A percentile compares a stretch with the other conserved stretches of the same genome.
Conservation (phyloP, 2,329 filamentous ascomycete species). For the Escovopsis sp. region DNA sequence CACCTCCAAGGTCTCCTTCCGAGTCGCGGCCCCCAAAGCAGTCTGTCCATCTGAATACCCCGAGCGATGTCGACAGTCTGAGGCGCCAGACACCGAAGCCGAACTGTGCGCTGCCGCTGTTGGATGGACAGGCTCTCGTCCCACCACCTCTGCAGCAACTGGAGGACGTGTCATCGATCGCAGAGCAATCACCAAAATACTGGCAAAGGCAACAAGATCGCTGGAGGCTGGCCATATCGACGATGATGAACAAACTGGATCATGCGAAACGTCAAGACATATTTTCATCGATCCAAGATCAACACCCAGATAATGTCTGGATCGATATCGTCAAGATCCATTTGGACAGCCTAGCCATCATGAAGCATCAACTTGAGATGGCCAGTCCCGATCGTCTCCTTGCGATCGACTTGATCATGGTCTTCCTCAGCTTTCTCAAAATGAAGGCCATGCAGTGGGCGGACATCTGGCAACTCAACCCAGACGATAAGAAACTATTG, state of each 20-base stretch:
- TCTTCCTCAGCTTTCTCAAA: slow-evolving; percentile 17
- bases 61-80: slow-evolving; percentile 4
- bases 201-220: slow-evolving; percentile 16
- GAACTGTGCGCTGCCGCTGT: no score
- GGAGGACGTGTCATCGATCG: slow-evolving; percentile 9
- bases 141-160: slow-evolving; percentile 11
- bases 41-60: slow-evolving; percentile 15
- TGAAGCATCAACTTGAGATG: slow-evolving; percentile 2
- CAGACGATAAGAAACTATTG: slow-evolving; percentile 9
- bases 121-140: no score
- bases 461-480: slow-evolving; percentile 8
- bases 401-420: slow-evolving; percentile 16
- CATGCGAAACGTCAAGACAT: slow-evolving; percentile 15
- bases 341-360: background rate
- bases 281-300: slow-evolving; percentile 11
- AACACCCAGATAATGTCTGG: slow-evolving; percentile 9
- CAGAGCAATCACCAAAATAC: slow-evolving; percentile 5
- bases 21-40: background rate
- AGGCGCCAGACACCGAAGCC: no score
- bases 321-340: background rate
- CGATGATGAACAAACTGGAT: slow-evolving; percentile 15
- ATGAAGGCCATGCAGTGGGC: slow-evolving; percentile 11
- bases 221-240: slow-evolving; percentile 15
- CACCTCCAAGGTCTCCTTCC: slow-evolving; percentile 4
- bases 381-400: slow-evolving; percentile 8